Evolutionary conservation across 495 filamentous ascomycete genomes (phyloP).

Genomic region (Penicillium steckii): DNA sequence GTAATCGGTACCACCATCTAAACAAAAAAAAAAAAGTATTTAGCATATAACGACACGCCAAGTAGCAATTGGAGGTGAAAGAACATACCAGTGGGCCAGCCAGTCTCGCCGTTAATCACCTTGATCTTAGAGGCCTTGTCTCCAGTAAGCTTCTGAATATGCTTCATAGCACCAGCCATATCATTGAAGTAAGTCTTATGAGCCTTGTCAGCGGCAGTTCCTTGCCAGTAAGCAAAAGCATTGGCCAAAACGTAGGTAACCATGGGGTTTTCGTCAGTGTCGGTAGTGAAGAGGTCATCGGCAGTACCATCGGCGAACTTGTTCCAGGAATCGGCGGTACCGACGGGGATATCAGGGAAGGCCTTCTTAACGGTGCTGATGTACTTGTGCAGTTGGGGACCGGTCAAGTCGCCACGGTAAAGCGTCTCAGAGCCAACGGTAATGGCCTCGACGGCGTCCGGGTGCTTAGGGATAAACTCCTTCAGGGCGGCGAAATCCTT

Average conservation of each 20-base stretch:
- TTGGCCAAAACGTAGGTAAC: constrained; percentile 72
- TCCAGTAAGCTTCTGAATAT: constrained; percentile 62
- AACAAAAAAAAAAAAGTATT: background rate
- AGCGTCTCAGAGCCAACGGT: constrained; percentile 78
- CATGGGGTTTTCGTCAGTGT: constrained; percentile 29
- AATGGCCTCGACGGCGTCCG: constrained; percentile 65
- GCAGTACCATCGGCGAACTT: constrained; percentile 73
- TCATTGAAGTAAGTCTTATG: constrained; percentile 72
- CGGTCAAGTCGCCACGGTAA: constrained; percentile 72
- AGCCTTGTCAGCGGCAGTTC: constrained; percentile 58
- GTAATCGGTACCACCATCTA: constrained; percentile 62
- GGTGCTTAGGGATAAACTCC: constrained; percentile 50
- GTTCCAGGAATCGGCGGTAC: constrained; percentile 83
- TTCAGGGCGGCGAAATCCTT: constrained; percentile 61
- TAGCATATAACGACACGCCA: background rate
- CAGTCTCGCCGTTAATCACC: constrained; percentile 78
- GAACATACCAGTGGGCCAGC: constrained; percentile 58
- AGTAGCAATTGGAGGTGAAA: background rate
- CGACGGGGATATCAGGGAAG: constrained; percentile 59
- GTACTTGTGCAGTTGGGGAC: constrained; percentile 56
- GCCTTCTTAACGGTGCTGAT: constrained; percentile 60
- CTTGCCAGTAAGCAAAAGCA: constrained; percentile 87
- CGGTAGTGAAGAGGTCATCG: constrained; percentile 57
- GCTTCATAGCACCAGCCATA: constrained; percentile 66
- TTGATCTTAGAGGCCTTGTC: constrained; percentile 51